These are phyloP conservation scores for Tephrocybe sp. DNA, from an alignment of 768 basidiomycete species.

Conservation along the genomic window DNA sequence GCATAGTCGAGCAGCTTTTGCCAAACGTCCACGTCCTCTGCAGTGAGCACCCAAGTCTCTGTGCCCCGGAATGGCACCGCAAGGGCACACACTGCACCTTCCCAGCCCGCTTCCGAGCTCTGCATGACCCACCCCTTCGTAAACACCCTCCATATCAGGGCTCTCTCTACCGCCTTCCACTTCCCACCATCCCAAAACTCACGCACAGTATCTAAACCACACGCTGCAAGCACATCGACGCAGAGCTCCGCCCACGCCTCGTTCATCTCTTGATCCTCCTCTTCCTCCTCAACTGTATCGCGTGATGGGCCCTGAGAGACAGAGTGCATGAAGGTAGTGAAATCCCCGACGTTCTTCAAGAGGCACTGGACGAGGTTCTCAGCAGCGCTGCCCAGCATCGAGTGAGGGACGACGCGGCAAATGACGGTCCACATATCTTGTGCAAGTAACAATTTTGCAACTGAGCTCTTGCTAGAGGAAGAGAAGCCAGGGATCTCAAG, in stretches of 20 bases:
- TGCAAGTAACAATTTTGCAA: slow-evolving; percentile 54
- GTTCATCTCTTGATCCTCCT: slow-evolving; percentile 38
- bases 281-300: slow-evolving; percentile 6
- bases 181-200: slow-evolving; percentile 47
- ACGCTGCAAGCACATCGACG: slow-evolving; percentile 48
- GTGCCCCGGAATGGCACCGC: slow-evolving; percentile 56
- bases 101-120: slow-evolving; percentile 42
- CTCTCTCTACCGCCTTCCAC: slow-evolving; percentile 7
- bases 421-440: slow-evolving; percentile 56
- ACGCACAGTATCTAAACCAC: slow-evolving; percentile 43
- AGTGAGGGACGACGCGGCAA: slow-evolving; percentile 37
- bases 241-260: slow-evolving; percentile 60
- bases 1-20: slow-evolving; percentile 51
- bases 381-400: slow-evolving; percentile 40
- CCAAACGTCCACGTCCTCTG: slow-evolving; percentile 59
- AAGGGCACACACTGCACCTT: slow-evolving; percentile 50
- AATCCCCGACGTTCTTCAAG: slow-evolving; percentile 41
- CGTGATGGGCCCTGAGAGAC: background rate
- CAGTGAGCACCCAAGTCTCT: slow-evolving; percentile 22
- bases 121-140: slow-evolving; percentile 53
- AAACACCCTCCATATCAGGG: slow-evolving; percentile 40
- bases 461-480: slow-evolving; percentile 4
- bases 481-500: slow-evolving; percentile 11
- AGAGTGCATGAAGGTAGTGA: slow-evolving; percentile 30
- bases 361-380: slow-evolving; percentile 47